Percentiles rank a stretch among this genome's conserved stretches.
Conservation (phyloP, 2,329 filamentous ascomycete genomes). For the Colletotrichum sublineola region DNA sequence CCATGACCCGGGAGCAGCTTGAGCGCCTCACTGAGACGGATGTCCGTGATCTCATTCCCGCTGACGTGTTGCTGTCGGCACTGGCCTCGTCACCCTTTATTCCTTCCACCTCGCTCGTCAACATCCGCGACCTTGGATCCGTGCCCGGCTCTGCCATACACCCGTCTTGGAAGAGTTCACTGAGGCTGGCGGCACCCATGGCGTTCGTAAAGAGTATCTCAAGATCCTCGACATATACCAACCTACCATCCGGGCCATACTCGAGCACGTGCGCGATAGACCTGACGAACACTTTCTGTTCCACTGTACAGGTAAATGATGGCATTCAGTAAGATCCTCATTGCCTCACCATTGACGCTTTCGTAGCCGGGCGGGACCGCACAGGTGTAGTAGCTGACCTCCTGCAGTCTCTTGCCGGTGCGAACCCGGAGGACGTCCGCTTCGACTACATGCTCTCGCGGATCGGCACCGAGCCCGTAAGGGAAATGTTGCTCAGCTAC, state of each 20-base stretch:
- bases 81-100: slow-evolving; percentile 62
- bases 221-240: slow-evolving; percentile 59
- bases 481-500: slow-evolving; percentile 60
- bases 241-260: slow-evolving; percentile 58
- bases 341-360: background rate
- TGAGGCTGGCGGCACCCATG: slow-evolving; percentile 59
- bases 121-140: slow-evolving; percentile 64
- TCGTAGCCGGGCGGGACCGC: slow-evolving; percentile 66
- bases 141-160: slow-evolving; percentile 58
- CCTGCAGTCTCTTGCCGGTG: slow-evolving; percentile 64
- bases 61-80: slow-evolving; percentile 52
- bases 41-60: slow-evolving; percentile 54
- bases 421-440: slow-evolving; percentile 55
- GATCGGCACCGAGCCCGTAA: slow-evolving; percentile 65
- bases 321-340: too few relatives aligned
- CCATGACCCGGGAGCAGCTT: slow-evolving; percentile 6
- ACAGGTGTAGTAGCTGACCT: slow-evolving; percentile 66
- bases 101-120: slow-evolving; percentile 61
- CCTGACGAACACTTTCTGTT: slow-evolving; percentile 62
- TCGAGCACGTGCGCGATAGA: slow-evolving; percentile 63
- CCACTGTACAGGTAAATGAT: slow-evolving; percentile 65
- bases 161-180: slow-evolving; percentile 58
- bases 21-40: slow-evolving; percentile 57
- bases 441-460: slow-evolving; percentile 68
- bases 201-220: slow-evolving; percentile 62